Conservation (phyloP, 805 yeast species). For the Wickerhamiella brachini region DNA sequence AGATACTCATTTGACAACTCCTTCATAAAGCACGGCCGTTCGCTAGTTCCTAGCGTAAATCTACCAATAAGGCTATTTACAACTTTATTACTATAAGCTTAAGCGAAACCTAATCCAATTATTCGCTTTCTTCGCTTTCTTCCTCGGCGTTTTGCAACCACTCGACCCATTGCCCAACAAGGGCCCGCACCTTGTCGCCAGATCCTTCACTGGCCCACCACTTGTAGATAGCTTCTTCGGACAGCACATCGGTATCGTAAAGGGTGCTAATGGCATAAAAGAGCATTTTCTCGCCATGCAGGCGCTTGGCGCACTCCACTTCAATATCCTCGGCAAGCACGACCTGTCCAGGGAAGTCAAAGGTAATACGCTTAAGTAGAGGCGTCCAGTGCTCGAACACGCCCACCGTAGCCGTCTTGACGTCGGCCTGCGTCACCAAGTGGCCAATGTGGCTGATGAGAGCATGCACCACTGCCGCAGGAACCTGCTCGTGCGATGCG, state of each 20-base stretch:
- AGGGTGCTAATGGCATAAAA: constrained; percentile 42
- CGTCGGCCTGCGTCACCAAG: constrained; percentile 61
- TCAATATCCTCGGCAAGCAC: constrained; percentile 46
- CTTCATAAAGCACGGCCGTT: no score
- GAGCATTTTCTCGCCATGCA: constrained; percentile 33
- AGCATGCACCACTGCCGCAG: constrained; percentile 66
- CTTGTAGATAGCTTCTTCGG: constrained; percentile 59
- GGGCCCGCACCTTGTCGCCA: constrained; percentile 35
- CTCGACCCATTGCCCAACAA: constrained; percentile 62
- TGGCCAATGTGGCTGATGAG: constrained; percentile 56
- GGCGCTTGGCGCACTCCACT: constrained; percentile 30
- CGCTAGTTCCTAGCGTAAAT: no score
- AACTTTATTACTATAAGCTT: not conserved
- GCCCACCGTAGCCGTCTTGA: constrained; percentile 61
- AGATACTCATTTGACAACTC: no score
- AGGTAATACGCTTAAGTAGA: constrained; percentile 74
- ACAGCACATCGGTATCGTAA: constrained; percentile 70
- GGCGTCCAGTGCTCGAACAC: constrained; percentile 71
- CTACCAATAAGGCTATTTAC: no score
- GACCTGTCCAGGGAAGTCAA: constrained; percentile 61
- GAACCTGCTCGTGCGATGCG: constrained; percentile 85
- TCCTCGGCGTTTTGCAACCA: constrained; percentile 78
- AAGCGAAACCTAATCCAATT: not conserved
- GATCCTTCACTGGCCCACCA: constrained; percentile 64
- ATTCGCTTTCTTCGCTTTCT: constrained; percentile 34